phyloP scores from a whole-genome alignment of 179 eudicot genomes.

The Beta corolliflora region DNA sequence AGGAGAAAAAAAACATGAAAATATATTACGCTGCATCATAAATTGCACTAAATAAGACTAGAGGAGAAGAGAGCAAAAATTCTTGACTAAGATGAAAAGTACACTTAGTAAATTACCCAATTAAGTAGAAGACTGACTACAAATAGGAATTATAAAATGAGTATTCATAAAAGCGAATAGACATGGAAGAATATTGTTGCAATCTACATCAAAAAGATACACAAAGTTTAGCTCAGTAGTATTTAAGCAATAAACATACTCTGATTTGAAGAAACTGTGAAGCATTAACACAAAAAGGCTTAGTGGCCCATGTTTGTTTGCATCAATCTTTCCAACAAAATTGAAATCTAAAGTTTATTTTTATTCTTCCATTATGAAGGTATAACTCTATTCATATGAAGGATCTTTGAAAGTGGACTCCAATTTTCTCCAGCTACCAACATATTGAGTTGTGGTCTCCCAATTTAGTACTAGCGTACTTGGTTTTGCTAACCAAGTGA shows the following conservation, averaged over 20 bases:
- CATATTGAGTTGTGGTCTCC: not conserved
- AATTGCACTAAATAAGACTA: constrained; percentile 7
- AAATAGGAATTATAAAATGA: not conserved
- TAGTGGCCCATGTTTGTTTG: not conserved
- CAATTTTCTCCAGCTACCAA: not conserved
- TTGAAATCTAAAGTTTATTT: not conserved
- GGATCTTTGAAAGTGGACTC: not conserved
- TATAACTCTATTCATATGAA: not conserved
- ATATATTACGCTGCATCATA: not conserved
- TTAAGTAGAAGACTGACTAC: not conserved
- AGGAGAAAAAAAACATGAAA: not conserved
- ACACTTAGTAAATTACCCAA: not conserved
- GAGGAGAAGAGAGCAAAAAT: constrained; percentile 15
- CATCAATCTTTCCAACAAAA: not conserved
- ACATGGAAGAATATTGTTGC: not conserved
- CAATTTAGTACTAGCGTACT: not conserved
- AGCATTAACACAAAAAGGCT: not conserved
- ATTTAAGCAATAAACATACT: not conserved
- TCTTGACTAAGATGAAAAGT: not conserved
- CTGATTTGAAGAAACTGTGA: not conserved
- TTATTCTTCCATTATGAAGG: not conserved
- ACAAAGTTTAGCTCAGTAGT: not conserved
- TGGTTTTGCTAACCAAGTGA: not conserved
- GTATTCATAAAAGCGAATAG: not conserved
- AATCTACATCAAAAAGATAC: not conserved